A percentile compares a stretch with the other conserved stretches of the same genome.
Conservation (phyloP, 768 basidiomycete species). For the Trametes punicea region DNA sequence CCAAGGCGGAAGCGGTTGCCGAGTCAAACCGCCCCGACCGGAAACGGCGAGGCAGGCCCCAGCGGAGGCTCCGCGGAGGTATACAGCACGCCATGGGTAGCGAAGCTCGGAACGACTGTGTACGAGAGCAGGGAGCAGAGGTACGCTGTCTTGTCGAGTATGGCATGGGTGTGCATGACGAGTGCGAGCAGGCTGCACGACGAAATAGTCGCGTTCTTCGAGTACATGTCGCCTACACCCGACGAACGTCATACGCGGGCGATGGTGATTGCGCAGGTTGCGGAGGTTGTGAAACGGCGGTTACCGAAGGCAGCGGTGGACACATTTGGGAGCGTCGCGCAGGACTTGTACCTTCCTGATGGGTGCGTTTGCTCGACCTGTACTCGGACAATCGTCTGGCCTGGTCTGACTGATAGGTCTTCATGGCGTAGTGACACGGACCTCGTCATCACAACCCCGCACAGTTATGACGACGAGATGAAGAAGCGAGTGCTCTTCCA, state of each 20-base stretch:
- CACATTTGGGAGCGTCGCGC: conserved; percentile 61
- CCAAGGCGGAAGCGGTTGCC: conserved; percentile 12
- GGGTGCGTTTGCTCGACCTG: conserved; percentile 40
- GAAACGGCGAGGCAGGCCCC: neutral
- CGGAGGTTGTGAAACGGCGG: conserved; percentile 40
- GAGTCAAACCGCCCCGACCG: neutral
- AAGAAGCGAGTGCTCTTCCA: conserved; percentile 44
- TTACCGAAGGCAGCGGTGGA: conserved; percentile 47
- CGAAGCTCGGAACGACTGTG: conserved; percentile 23
- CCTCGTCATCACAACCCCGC: conserved; percentile 43
- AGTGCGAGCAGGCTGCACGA: conserved; percentile 48
- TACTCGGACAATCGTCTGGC: neutral
- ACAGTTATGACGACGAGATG: conserved; percentile 32
- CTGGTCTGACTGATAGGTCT: neutral
- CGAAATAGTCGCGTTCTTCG: conserved; percentile 57
- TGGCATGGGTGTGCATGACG: neutral
- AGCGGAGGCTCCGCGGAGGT: neutral
- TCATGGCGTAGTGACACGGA: conserved; percentile 64
- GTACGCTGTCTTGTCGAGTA: conserved; percentile 19
- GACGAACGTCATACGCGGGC: conserved; percentile 48
- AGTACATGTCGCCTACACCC: conserved; percentile 51
- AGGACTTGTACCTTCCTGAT: conserved; percentile 56
- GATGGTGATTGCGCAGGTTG: conserved; percentile 44
- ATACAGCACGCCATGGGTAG: conserved; percentile 26
- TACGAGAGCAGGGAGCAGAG: conserved; percentile 32